These are phyloP conservation scores for Rubia occidens DNA, from an alignment of 305 asterid genomes.

Conservation along the genomic window DNA sequence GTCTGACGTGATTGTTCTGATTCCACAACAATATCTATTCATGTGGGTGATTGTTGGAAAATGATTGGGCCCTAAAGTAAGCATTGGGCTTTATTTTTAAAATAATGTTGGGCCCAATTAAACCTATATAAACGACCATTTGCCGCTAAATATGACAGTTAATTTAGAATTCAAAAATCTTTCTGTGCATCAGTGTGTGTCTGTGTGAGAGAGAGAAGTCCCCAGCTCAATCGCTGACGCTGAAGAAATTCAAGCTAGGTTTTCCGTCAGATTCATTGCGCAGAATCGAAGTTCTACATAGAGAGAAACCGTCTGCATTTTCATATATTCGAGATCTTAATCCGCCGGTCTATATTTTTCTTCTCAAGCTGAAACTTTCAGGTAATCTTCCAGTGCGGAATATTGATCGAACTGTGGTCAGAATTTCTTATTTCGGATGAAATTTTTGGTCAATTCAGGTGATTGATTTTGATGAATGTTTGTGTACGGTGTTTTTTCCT, in stretches of 20 bases:
- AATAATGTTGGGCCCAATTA: not conserved
- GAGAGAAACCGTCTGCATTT: not conserved
- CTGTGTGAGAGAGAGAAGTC: not conserved
- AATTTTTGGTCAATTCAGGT: not conserved
- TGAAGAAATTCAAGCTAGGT: slow-evolving; percentile 3
- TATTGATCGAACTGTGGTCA: not conserved
- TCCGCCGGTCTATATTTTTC: not conserved
- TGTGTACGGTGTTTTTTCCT: not conserved
- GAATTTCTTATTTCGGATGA: not conserved
- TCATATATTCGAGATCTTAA: not conserved
- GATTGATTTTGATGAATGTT: not conserved
- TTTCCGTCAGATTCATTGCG: not conserved
- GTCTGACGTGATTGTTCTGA: too few relatives aligned
- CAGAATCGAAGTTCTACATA: not conserved
- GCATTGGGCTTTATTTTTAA: not conserved
- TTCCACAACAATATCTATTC: too few relatives aligned
- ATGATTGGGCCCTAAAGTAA: too few relatives aligned
- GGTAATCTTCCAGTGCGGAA: not conserved
- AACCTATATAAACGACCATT: slow-evolving; percentile 8
- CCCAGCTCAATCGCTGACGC: not conserved
- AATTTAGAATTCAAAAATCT: not conserved
- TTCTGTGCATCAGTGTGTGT: not conserved
- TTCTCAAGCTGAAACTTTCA: not conserved
- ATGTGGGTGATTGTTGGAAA: too few relatives aligned
- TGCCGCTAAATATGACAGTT: slow-evolving; percentile 5